phyloP scores from a whole-genome alignment of 2,329 filamentous ascomycete species.

The Aspergillus sojae region DNA sequence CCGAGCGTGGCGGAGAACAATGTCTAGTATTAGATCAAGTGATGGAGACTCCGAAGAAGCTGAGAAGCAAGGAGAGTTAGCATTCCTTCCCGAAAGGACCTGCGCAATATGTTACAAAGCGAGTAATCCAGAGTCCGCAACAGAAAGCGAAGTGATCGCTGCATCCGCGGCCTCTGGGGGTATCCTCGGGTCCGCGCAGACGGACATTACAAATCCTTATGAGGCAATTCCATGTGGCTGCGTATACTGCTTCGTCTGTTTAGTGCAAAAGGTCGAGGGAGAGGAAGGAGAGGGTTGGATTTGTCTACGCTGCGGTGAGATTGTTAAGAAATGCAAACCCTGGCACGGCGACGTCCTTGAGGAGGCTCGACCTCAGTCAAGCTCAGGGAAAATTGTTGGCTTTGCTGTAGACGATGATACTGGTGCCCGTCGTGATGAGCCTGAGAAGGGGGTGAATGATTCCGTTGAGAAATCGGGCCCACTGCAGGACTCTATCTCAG shows the following conservation, averaged over 20 bases:
- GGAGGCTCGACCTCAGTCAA: constrained; percentile 37
- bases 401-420: constrained; percentile 39
- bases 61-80: constrained; percentile 68
- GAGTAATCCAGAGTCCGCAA: constrained; percentile 72
- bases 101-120: constrained; percentile 97
- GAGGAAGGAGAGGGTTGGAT: constrained; percentile 95
- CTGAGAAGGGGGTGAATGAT: constrained; percentile 9
- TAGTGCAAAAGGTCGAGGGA: constrained; percentile 85
- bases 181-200: constrained; percentile 83
- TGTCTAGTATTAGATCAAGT: constrained; percentile 59
- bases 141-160: constrained; percentile 76
- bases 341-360: constrained; percentile 87
- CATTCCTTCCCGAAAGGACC: constrained; percentile 86
- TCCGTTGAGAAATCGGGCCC: constrained; percentile 22
- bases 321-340: constrained; percentile 81
- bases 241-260: constrained; percentile 93
- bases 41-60: constrained; percentile 54
- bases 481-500: constrained; percentile 31
- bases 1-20: constrained; percentile 81
- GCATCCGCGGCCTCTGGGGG: constrained; percentile 69
- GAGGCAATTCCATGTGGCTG: constrained; percentile 87
- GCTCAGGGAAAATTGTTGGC: constrained; percentile 45
- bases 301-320: constrained; percentile 83
- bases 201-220: constrained; percentile 95
- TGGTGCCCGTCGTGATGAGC: constrained; percentile 14